Base-by-base conservation (phyloP, 495 filamentous ascomycete genomes). In the Penicillium malachiteum region DNA sequence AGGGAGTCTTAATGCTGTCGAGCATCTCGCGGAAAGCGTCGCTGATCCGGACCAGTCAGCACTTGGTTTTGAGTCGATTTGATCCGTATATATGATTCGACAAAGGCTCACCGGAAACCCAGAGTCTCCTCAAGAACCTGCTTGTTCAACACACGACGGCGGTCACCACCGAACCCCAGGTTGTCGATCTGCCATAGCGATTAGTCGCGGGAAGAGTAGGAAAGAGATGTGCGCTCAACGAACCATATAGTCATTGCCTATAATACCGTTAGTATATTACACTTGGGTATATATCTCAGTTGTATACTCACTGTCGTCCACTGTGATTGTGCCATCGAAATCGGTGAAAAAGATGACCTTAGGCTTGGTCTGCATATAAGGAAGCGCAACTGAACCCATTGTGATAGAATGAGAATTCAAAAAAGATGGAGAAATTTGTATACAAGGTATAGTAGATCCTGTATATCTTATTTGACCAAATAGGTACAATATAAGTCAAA, bases 321-420 rank as follows among this genome's bases (percentile, higher is more conserved):
- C 76, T 32, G 92, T 97, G 63, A 97, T 94, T 33, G 94, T 97
- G 50, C 93, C 93, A 66, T 97, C 93, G 59, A 97, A 97, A 71
- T 97, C 93, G 39, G 92, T 93, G 78, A 97, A 97, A 79, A 97
- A 96, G 72, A 97, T 94, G 77, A 87, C 85, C 69, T 90, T 88
- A 33, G 88, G 88, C 60, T 82, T 81, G 13, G 83, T 87, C 59
- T 78, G 74, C 72, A 92, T 70, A 51, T 76, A 76, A 4, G 73
- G 72, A 16, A 78, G 73, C 39, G 53, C 58, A 38, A 55, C 65
- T n/a, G 75, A 67, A 10, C 64, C 66, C 73, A 78, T 78, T 53
- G 43, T 67, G 47, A 37, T 49, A 48, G 45, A 52, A 32, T 35
- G 21, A 17, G 32, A 31, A 40, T 26, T 30, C 31, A 17, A 32